These are phyloP conservation scores for Bauhinia variegata DNA, from an alignment of 306 rosid genomes.

Conservation along the genomic window DNA sequence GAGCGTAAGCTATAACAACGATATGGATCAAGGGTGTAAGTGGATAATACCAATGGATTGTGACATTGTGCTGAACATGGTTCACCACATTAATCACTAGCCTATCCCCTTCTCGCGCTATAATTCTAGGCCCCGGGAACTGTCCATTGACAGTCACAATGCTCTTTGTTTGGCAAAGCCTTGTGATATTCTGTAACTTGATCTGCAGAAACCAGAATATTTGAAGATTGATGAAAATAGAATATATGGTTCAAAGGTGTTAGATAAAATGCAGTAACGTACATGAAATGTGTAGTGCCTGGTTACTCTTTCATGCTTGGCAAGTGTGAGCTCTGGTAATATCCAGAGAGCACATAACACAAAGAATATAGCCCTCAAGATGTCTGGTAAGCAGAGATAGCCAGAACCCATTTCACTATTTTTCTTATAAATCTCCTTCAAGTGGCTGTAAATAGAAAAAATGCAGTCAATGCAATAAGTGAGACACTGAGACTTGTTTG, in stretches of 20 bases:
- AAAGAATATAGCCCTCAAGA: slow-evolving; percentile 35
- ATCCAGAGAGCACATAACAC: slow-evolving; percentile 40
- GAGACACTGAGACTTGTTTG: too few species aligned
- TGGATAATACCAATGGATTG: slow-evolving; percentile 62
- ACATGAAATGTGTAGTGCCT: slow-evolving; percentile 74
- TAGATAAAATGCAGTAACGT: slow-evolving; percentile 31
- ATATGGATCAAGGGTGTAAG: not conserved
- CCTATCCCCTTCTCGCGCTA: slow-evolving; percentile 83
- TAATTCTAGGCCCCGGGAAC: slow-evolving; percentile 68
- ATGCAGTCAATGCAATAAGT: too few species aligned
- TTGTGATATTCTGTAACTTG: slow-evolving; percentile 59
- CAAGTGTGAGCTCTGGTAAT: slow-evolving; percentile 46
- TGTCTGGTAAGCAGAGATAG: slow-evolving; percentile 24
- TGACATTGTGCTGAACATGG: slow-evolving; percentile 57
- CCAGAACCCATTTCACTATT: slow-evolving; percentile 39
- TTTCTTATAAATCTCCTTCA: not conserved
- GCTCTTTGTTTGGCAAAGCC: slow-evolving; percentile 76
- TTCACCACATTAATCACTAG: slow-evolving; percentile 63
- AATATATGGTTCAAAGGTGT: not conserved
- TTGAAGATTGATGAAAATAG: not conserved
- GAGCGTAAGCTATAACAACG: too few species aligned
- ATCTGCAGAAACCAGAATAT: slow-evolving; percentile 37
- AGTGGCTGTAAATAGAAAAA: too few species aligned
- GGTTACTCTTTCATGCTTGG: slow-evolving; percentile 57
- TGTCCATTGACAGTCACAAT: slow-evolving; percentile 69